phyloP scores from a whole-genome alignment of 139 green algal species.

The Closterium sp. region DNA sequence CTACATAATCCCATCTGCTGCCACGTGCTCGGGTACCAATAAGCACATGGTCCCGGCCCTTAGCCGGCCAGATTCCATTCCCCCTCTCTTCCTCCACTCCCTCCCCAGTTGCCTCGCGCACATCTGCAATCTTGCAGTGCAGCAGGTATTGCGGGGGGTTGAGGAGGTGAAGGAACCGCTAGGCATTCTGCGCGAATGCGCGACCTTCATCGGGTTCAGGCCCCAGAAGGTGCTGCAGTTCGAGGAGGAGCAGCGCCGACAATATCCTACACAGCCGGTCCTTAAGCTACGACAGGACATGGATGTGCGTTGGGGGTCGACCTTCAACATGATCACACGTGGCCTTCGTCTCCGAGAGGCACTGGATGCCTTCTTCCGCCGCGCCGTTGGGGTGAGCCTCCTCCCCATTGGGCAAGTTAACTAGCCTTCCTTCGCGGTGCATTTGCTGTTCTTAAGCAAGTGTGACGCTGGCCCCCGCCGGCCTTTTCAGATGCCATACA shows the following conservation, averaged over 20 bases:
- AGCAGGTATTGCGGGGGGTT: background rate
- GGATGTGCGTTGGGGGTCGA: background rate
- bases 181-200: background rate
- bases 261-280: background rate
- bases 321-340: background rate
- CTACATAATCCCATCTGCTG: background rate
- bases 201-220: background rate
- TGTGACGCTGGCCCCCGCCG: no score
- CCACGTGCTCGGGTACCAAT: background rate
- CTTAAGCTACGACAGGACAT: background rate
- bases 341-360: background rate
- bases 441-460: no score
- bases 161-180: background rate
- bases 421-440: background rate
- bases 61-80: no score
- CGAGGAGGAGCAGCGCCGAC: background rate
- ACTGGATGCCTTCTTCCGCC: background rate
- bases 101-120: background rate
- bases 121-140: background rate
- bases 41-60: background rate
- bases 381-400: background rate
- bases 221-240: background rate
- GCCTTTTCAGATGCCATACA: no score
- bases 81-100: background rate
- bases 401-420: background rate